phyloP scores from a whole-genome alignment of 805 yeast genomes.

The Citeromyces nyonsensis region DNA sequence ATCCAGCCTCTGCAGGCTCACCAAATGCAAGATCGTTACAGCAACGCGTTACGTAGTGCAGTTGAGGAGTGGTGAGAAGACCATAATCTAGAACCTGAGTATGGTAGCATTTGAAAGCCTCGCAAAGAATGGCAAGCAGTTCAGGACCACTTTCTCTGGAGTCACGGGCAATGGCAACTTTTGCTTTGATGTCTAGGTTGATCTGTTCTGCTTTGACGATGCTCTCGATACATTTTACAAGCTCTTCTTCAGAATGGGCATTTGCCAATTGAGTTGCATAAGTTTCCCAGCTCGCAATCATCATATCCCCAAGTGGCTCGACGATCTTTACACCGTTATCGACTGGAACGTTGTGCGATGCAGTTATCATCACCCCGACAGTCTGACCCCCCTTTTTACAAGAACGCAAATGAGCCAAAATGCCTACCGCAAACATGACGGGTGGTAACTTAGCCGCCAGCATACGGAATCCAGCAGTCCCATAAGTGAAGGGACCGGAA shows the following conservation, averaged over 20 bases:
- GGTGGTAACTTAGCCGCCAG: conserved; percentile 56
- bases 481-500: conserved; percentile 26
- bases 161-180: conserved; percentile 66
- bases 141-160: conserved; percentile 75
- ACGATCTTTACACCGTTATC: conserved; percentile 92
- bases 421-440: conserved; percentile 72
- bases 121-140: conserved; percentile 40
- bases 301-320: conserved; percentile 88
- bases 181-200: conserved; percentile 21
- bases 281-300: conserved; percentile 70
- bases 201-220: conserved; percentile 27
- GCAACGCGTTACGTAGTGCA: conserved; percentile 73
- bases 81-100: conserved; percentile 40
- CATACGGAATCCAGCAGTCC: conserved; percentile 96
- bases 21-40: conserved; percentile 56
- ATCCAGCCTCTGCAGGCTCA: conserved; percentile 46
- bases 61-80: conserved; percentile 81
- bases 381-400: conserved; percentile 47
- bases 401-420: conserved; percentile 76
- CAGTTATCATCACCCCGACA: conserved; percentile 94
- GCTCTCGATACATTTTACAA: conserved; percentile 20
- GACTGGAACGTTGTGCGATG: conserved; percentile 84
- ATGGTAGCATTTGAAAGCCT: conserved; percentile 38
- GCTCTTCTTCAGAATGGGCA: conserved; percentile 27
- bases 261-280: conserved; percentile 75